Conservation (phyloP, 2,329 filamentous ascomycete species). For the Pseudocercospora cruenta region DNA sequence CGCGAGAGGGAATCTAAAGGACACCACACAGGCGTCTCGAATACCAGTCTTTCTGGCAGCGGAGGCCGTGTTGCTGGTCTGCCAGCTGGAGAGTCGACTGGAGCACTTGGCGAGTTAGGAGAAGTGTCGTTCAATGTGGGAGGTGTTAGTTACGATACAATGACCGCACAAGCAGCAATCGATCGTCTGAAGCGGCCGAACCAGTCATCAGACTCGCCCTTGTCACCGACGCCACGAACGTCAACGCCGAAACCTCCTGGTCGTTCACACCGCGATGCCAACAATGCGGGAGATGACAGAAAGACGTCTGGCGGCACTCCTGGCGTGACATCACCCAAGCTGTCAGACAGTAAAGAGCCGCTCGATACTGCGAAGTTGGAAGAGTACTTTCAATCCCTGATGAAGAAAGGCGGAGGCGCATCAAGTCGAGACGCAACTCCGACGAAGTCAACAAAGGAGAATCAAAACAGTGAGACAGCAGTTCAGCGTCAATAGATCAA, state of each 20-base stretch:
- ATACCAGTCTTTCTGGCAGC: constrained; percentile 27
- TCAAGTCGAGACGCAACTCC: constrained; percentile 25
- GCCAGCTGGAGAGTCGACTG: constrained; percentile 43
- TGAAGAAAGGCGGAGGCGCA: constrained; percentile 54
- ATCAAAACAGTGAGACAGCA: background rate
- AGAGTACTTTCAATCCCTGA: constrained; percentile 62
- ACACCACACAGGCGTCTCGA: constrained; percentile 22
- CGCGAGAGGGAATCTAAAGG: constrained; percentile 51
- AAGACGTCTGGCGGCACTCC: constrained; percentile 11
- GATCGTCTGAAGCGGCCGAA: constrained; percentile 36
- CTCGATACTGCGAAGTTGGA: constrained; percentile 57
- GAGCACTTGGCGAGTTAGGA: constrained; percentile 38
- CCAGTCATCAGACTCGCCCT: constrained; percentile 7
- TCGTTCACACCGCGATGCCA: constrained; percentile 17
- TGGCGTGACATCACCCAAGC: constrained; percentile 10
- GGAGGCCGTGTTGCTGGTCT: constrained; percentile 28
- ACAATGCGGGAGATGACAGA: background rate
- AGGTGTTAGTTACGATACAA: constrained; percentile 70
- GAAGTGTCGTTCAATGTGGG: constrained; percentile 81
- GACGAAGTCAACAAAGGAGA: constrained; percentile 9
- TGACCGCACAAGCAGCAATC: constrained; percentile 38
- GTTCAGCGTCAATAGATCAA: background rate
- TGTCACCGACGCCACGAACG: constrained; percentile 18
- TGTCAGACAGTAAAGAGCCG: constrained; percentile 52
- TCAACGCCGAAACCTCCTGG: constrained; percentile 26